Base-by-base conservation (phyloP, 352 stramenopile species). In the Halophytophthora polymorphica region DNA sequence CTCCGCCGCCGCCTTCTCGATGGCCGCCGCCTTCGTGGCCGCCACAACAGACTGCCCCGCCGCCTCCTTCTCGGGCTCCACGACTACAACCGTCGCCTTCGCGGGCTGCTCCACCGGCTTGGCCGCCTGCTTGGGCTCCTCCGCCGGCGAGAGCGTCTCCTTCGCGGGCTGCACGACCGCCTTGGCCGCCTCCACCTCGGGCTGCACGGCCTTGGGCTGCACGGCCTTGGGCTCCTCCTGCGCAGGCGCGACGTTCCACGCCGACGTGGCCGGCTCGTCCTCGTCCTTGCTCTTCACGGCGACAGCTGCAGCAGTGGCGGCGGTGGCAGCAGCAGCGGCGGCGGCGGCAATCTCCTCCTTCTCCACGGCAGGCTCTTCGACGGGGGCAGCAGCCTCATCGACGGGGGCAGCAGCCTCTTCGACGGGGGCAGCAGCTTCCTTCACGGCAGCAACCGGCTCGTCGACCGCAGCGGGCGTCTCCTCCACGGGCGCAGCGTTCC, bases 161-260 rank as follows among this genome's bases (percentile, higher is more conserved):
- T 35, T 29, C 13, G 14, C 35, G 19, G 15, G 21, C n/a, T 33
- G 21, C 15, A 28, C 0, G 1, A 22, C 43, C 2, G 31, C 19
- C 21, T 52, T 35, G 33, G 42, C 34, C 11, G 34, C 17, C 13
- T 52, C 45, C 17, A 29, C 34, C 13, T n/a, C 35, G 19, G 15
- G 21, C n/a, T 33, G 21, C 15, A 28, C 0, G 1, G 14, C 22
- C 21, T 37, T 36, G 12, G 46, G 34, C 19, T 15, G 10, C 28
- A 52, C 41, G 33, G 42, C 2, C 18, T 59, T 50, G 7, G 46
- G 38, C 23, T 63, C 56, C 19, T 64, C 36, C 19, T 64, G 52
- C 14, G 58, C 55, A 34, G 56, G 55, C 38, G 54, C 56, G 3
- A 55, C 47, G 34, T 70, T 72, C 63, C 62, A 72, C 17, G 62